These are phyloP conservation scores for Mortierella sp. DNA, from an alignment of 371 early-diverging fungal species.

Conservation along the genomic window DNA sequence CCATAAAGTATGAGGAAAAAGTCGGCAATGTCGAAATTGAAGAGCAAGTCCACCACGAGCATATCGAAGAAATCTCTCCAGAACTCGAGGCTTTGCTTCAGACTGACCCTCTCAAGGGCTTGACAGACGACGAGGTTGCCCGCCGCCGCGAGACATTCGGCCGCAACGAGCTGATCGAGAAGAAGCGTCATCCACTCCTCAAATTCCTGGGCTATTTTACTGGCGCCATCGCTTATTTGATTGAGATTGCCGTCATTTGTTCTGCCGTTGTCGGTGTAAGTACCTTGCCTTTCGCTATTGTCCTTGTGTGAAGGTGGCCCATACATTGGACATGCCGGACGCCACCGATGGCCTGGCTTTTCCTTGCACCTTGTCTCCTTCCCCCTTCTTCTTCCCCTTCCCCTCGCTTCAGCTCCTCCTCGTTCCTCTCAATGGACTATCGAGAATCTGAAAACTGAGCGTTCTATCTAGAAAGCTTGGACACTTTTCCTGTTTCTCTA, in stretches of 20 bases:
- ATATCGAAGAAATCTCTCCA: slow-evolving; percentile 75
- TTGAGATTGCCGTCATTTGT: slow-evolving; percentile 83
- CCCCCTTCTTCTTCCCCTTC: too few species aligned
- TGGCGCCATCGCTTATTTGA: slow-evolving; percentile 91
- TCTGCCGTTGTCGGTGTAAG: slow-evolving; percentile 72
- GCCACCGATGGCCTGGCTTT: too few species aligned
- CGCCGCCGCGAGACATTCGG: slow-evolving; percentile 78
- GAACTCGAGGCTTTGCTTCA: slow-evolving; percentile 77
- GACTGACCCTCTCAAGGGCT: slow-evolving; percentile 74
- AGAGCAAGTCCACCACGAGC: slow-evolving; percentile 73
- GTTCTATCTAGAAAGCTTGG: too few species aligned
- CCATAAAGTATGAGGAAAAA: slow-evolving; percentile 10
- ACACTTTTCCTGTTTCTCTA: background rate
- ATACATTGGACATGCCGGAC: too few species aligned
- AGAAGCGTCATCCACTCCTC: slow-evolving; percentile 82
- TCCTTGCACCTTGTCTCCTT: too few species aligned
- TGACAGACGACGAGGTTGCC: slow-evolving; percentile 65
- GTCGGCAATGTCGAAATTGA: slow-evolving; percentile 54
- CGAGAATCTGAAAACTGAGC: too few species aligned
- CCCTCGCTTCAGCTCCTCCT: background rate
- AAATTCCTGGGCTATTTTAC: slow-evolving; percentile 91
- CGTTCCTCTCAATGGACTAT: too few species aligned
- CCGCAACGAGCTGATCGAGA: slow-evolving; percentile 82
- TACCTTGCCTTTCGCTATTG: too few species aligned
- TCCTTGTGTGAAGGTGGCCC: too few species aligned